Conservation (phyloP, 148 eudicot genomes). For the Chenopodium album region DNA sequence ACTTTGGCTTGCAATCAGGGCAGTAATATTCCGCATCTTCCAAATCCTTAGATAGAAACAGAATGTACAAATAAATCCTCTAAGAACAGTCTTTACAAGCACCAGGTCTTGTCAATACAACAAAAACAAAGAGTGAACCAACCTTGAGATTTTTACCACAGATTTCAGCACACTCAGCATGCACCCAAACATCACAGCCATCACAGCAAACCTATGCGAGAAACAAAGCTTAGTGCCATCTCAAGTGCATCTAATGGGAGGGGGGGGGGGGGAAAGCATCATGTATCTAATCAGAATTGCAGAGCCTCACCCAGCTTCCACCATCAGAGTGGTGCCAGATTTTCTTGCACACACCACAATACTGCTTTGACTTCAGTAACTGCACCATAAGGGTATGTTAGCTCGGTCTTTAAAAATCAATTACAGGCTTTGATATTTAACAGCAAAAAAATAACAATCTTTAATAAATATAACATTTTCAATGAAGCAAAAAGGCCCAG, state of each 20-base stretch:
- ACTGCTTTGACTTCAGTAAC: constrained; percentile 81
- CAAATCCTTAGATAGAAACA: constrained; percentile 38
- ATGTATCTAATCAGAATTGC: background rate
- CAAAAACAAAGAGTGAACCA: constrained; percentile 11
- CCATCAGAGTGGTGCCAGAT: constrained; percentile 95
- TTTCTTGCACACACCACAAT: constrained; percentile 91
- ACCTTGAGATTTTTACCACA: constrained; percentile 73
- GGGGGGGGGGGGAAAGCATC: background rate
- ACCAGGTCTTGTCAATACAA: constrained; percentile 7
- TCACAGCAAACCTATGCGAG: constrained; percentile 79
- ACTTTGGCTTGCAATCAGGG: constrained; percentile 71
- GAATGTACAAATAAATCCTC: background rate
- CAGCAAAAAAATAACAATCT: constrained; percentile 1
- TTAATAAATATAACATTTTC: background rate
- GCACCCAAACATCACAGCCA: constrained; percentile 97
- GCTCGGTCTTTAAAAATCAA: too few species aligned
- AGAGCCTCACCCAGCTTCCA: constrained; percentile 80
- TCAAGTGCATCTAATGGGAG: background rate
- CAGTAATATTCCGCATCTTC: constrained; percentile 71
- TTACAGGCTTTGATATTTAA: constrained; percentile 13
- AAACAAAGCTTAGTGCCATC: constrained; percentile 14
- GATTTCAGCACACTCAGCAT: constrained; percentile 80
- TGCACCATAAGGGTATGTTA: constrained; percentile 21
- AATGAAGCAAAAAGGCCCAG: background rate
- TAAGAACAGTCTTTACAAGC: constrained; percentile 7